These are phyloP conservation scores for Emmonsiellopsis sp. DNA, from an alignment of 2,329 filamentous ascomycete species.

Conservation along the genomic window DNA sequence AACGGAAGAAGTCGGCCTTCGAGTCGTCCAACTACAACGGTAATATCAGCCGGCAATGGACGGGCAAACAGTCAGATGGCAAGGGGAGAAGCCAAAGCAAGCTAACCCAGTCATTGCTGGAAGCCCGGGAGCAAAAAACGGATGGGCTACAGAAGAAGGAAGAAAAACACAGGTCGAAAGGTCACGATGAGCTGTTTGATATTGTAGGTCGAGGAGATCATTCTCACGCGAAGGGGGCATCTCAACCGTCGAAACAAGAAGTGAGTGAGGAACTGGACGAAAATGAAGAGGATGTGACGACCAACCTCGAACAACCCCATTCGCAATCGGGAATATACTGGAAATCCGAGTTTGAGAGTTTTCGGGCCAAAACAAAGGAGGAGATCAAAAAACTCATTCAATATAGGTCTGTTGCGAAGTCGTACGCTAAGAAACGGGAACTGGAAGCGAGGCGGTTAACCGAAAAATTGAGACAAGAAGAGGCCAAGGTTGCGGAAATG, in stretches of 20 bases:
- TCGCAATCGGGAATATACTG: slow-evolving; percentile 53
- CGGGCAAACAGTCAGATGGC: slow-evolving; percentile 1
- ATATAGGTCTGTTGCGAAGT: slow-evolving; percentile 50
- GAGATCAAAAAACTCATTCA: slow-evolving; percentile 53
- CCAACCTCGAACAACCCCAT: slow-evolving; percentile 45
- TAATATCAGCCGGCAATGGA: slow-evolving; percentile 33
- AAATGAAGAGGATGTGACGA: slow-evolving; percentile 37
- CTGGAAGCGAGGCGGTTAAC: slow-evolving; percentile 43
- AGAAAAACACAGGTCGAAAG: not conserved
- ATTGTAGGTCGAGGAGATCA: slow-evolving; percentile 11
- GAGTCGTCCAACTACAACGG: slow-evolving; percentile 37
- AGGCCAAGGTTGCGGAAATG: slow-evolving; percentile 34
- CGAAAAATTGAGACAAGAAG: slow-evolving; percentile 44
- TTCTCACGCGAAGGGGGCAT: not conserved
- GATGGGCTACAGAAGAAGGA: not conserved
- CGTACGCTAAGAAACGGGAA: slow-evolving; percentile 52
- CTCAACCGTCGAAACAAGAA: slow-evolving; percentile 1
- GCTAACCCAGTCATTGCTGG: slow-evolving; percentile 30
- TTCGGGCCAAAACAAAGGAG: slow-evolving; percentile 46
- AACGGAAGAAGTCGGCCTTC: slow-evolving; percentile 37
- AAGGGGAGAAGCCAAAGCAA: slow-evolving; percentile 25
- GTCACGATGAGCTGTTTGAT: slow-evolving; percentile 18
- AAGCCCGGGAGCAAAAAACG: slow-evolving; percentile 24
- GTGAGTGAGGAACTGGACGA: slow-evolving; percentile 12
- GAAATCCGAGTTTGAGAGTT: slow-evolving; percentile 52